phyloP scores from a whole-genome alignment of 2,329 filamentous ascomycete genomes.

The Basipetospora sp. region DNA sequence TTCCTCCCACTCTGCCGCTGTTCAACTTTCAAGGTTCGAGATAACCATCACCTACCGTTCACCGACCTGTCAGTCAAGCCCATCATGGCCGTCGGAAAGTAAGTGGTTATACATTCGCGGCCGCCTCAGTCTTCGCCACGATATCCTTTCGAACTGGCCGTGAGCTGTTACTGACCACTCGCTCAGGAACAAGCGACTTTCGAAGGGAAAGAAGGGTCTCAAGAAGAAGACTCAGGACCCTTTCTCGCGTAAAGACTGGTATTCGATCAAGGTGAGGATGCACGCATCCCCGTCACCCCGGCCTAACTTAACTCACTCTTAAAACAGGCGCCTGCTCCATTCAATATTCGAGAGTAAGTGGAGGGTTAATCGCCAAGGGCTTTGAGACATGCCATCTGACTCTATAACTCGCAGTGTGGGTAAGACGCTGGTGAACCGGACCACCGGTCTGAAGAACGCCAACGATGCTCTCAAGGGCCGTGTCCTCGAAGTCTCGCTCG shows the following conservation, averaged over 20 bases:
- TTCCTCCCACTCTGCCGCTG: slow-evolving; percentile 13
- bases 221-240: slow-evolving; percentile 99
- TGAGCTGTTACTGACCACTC: neutral
- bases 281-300: neutral
- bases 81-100: slow-evolving; percentile 50
- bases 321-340: slow-evolving; percentile 73
- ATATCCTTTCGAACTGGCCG: neutral
- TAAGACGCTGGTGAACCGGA: slow-evolving; percentile 98
- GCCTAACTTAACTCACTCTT: slow-evolving; percentile 13
- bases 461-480: slow-evolving; percentile 98
- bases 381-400: neutral
- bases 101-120: slow-evolving; percentile 17
- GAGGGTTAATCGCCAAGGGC: slow-evolving; percentile 1
- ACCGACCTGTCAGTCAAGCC: slow-evolving; percentile 32
- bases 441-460: slow-evolving; percentile 98
- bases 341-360: slow-evolving; percentile 89
- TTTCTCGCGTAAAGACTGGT: slow-evolving; percentile 99
- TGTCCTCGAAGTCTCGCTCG: slow-evolving; percentile 96
- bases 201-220: slow-evolving; percentile 99
- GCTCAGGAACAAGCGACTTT: slow-evolving; percentile 95
- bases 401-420: slow-evolving; percentile 56
- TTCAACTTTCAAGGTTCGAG: slow-evolving; percentile 8
- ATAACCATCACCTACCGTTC: slow-evolving; percentile 25
- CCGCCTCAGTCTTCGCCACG: slow-evolving; percentile 1
- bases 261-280: slow-evolving; percentile 72